These are phyloP conservation scores for Pyricularia grisea DNA, from an alignment of 2,329 filamentous ascomycete species.

Conservation along the genomic window DNA sequence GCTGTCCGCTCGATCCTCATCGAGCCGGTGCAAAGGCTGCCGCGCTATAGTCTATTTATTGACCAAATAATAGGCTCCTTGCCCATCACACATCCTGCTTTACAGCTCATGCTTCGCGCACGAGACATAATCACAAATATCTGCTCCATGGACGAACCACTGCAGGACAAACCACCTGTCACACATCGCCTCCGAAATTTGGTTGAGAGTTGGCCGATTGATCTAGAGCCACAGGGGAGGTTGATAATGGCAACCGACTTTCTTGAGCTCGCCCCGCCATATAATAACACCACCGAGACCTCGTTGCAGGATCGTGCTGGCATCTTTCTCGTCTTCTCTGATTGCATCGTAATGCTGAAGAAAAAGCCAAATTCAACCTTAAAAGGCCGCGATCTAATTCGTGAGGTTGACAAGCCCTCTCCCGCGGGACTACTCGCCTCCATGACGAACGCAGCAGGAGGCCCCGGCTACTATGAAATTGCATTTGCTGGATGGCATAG, in stretches of 20 bases:
- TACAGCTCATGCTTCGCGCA: constrained; percentile 75
- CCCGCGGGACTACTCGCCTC: constrained; percentile 52
- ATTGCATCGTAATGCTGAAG: constrained; percentile 67
- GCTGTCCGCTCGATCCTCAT: constrained; percentile 84
- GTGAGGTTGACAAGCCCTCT: constrained; percentile 77
- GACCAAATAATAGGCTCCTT: constrained; percentile 87
- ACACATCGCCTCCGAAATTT: constrained; percentile 66
- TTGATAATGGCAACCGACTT: constrained; percentile 76
- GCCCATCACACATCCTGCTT: constrained; percentile 75
- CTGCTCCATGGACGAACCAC: constrained; percentile 76
- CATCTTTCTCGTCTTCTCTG: constrained; percentile 76
- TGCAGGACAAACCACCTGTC: constrained; percentile 61
- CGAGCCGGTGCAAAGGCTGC: constrained; percentile 89
- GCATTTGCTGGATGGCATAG: constrained; percentile 65
- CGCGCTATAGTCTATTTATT: constrained; percentile 90
- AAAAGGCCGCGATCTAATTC: constrained; percentile 67
- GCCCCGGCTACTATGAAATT: constrained; percentile 58
- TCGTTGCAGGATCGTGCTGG: constrained; percentile 47
- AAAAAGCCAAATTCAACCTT: constrained; percentile 55
- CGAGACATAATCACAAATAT: constrained; percentile 94
- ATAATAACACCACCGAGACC: constrained; percentile 28
- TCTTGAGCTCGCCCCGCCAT: constrained; percentile 67
- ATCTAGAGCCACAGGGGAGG: constrained; percentile 65
- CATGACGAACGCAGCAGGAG: constrained; percentile 54
- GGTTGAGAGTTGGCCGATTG: constrained; percentile 66